These are phyloP conservation scores for Ambrosia artemisiifolia DNA, from an alignment of 129 eudicot genomes.

Conservation along the genomic window DNA sequence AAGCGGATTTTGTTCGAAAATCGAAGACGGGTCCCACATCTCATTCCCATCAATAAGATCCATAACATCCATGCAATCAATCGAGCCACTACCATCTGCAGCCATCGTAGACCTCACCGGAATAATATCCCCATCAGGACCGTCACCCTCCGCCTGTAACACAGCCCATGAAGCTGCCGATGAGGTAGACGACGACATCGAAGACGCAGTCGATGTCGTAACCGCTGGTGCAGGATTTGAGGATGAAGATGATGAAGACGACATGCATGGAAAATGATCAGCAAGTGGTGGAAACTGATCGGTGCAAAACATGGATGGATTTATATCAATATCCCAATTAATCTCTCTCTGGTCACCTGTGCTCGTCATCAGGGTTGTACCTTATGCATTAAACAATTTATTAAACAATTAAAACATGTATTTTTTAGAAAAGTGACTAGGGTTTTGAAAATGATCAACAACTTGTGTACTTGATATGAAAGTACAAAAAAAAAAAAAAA, in stretches of 20 bases:
- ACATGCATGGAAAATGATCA: constrained; percentile 78
- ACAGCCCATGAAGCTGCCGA: constrained; percentile 60
- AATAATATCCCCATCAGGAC: too few relatives aligned
- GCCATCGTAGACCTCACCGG: constrained; percentile 26
- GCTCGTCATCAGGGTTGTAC: constrained; percentile 28
- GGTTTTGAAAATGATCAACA: constrained; percentile 19
- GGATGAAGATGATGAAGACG: constrained; percentile 74
- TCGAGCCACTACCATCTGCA: constrained; percentile 34
- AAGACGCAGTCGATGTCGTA: constrained; percentile 36
- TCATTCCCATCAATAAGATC: constrained; percentile 69
- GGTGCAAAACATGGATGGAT: constrained; percentile 47
- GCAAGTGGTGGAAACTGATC: constrained; percentile 58
- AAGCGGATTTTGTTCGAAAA: constrained; percentile 47
- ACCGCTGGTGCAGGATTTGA: constrained; percentile 48
- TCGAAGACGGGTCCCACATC: constrained; percentile 76
- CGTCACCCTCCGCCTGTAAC: constrained; percentile 33
- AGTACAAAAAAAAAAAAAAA: constrained; percentile 27
- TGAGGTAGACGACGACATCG: constrained; percentile 49
- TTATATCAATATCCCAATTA: constrained; percentile 8
- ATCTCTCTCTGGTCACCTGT: constrained; percentile 33
- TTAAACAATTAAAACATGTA: constrained; percentile 7
- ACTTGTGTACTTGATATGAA: constrained; percentile 41
- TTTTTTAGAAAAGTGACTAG: neutral
- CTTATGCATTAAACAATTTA: constrained; percentile 7
- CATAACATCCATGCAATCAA: constrained; percentile 77